Evolutionary conservation across 805 yeast genomes (phyloP).

Genomic region (Metschnikowia noctiluminum): DNA sequence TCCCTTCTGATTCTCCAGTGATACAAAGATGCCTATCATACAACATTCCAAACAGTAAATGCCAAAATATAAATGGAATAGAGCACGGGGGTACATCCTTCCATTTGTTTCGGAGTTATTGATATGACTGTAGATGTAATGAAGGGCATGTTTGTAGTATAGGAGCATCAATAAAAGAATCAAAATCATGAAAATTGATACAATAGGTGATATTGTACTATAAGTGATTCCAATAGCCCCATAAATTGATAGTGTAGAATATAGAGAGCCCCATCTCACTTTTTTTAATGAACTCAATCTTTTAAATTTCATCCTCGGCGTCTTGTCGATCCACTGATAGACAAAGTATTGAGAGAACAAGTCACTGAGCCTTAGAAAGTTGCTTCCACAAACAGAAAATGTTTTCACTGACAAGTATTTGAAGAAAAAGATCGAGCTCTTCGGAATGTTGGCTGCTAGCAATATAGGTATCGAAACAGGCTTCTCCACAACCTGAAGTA

Average conservation of each 20-base stretch:
- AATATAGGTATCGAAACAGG: constrained; percentile 72
- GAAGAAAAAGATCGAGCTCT: constrained; percentile 81
- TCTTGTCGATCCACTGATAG: constrained; percentile 40
- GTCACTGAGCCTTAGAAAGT: constrained; percentile 56
- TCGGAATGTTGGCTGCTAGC: constrained; percentile 76
- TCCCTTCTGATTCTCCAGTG: constrained; percentile 51
- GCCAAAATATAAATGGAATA: constrained; percentile 76
- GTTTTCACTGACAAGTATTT: constrained; percentile 76
- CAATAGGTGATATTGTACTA: constrained; percentile 75
- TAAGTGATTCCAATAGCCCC: constrained; percentile 78
- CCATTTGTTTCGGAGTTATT: constrained; percentile 68
- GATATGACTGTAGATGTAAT: constrained; percentile 49
- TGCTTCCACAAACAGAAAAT: constrained; percentile 69
- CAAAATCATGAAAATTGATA: constrained; percentile 62
- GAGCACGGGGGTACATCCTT: constrained; percentile 65
- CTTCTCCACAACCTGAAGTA: constrained; percentile 58
- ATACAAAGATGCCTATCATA: constrained; percentile 69
- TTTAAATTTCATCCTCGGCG: constrained; percentile 58
- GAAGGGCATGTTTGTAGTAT: constrained; percentile 68
- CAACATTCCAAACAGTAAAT: constrained; percentile 78
- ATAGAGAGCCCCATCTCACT: constrained; percentile 75
- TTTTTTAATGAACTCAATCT: constrained; percentile 42
- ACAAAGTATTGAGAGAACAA: constrained; percentile 40
- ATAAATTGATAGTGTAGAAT: constrained; percentile 72
- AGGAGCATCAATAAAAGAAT: constrained; percentile 47